A percentile compares a stretch with the other conserved stretches of the same genome.
phyloP scores from a whole-genome alignment of 202 grass and related monocot species.

The Cymbopogon flexuosus region DNA sequence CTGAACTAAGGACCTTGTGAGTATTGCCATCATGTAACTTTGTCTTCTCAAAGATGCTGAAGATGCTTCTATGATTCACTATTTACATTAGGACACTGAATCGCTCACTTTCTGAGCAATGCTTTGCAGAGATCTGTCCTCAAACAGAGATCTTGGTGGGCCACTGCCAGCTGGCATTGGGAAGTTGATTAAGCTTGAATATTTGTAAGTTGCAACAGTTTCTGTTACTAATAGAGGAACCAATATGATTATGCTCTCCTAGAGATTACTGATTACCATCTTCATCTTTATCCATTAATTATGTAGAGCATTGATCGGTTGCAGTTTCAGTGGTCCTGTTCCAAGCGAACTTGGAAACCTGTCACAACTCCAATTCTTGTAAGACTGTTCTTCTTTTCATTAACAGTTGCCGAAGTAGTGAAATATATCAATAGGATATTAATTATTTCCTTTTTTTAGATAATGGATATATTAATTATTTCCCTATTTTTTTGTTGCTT shows the following conservation, averaged over 20 bases:
- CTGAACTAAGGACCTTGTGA: slow-evolving; percentile 52
- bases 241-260: neutral
- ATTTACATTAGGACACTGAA: neutral
- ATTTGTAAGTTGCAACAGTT: slow-evolving; percentile 53
- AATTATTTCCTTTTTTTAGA: neutral
- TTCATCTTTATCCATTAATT: slow-evolving; percentile 20
- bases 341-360: slow-evolving; percentile 70
- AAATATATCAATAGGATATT: slow-evolving; percentile 12
- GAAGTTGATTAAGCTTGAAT: slow-evolving; percentile 56
- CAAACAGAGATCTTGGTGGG: slow-evolving; percentile 45
- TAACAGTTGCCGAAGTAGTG: neutral
- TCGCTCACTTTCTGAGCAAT: slow-evolving; percentile 19
- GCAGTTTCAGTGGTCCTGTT: slow-evolving; percentile 56
- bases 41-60: neutral
- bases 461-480: slow-evolving; percentile 5
- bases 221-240: neutral
- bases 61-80: neutral
- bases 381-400: slow-evolving; percentile 17
- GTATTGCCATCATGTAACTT: slow-evolving; percentile 15
- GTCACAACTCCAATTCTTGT: slow-evolving; percentile 44
- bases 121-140: slow-evolving; percentile 70
- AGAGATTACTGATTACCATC: slow-evolving; percentile 12
- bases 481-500: neutral
- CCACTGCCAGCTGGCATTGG: slow-evolving; percentile 50
- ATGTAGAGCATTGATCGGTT: slow-evolving; percentile 49